Evolutionary conservation across 805 yeast species (phyloP).

Genomic region (Lipomyces starkeyi): DNA sequence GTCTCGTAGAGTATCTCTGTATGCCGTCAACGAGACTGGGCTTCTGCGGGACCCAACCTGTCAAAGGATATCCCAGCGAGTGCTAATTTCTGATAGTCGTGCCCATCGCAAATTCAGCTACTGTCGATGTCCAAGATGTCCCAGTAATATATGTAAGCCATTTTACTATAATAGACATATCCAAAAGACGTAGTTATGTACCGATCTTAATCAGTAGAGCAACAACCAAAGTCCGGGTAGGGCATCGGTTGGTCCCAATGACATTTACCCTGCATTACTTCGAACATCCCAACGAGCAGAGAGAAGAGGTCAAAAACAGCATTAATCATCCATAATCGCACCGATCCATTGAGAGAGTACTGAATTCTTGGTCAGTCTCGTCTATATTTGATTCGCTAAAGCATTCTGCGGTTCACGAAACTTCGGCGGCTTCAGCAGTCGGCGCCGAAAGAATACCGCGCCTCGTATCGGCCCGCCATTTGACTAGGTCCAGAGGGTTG

Average conservation of each 20-base stretch:
- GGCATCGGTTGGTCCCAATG: no score
- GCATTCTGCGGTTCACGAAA: slow-evolving; percentile 20
- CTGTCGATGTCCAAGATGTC: no score
- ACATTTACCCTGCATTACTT: neutral
- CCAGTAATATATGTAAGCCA: no score
- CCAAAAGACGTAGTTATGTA: no score
- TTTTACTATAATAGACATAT: no score
- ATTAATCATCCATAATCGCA: neutral
- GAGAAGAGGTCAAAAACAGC: neutral
- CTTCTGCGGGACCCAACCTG: slow-evolving; percentile 25
- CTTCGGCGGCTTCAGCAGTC: neutral
- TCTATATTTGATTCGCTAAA: slow-evolving; percentile 1
- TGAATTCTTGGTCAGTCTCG: neutral
- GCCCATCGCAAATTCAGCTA: slow-evolving; percentile 16
- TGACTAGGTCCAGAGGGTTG: no score
- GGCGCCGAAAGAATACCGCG: no score
- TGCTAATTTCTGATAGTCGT: slow-evolving; percentile 11
- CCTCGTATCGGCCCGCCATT: no score
- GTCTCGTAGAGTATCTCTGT: slow-evolving; percentile 30
- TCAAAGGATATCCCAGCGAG: slow-evolving; percentile 21
- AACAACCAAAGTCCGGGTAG: no score
- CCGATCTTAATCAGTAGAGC: no score
- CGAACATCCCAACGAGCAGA: neutral
- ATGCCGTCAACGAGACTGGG: slow-evolving; percentile 30
- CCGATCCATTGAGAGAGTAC: neutral